phyloP scores from a whole-genome alignment of 139 green algal genomes.

The Tetraselmis striata region DNA sequence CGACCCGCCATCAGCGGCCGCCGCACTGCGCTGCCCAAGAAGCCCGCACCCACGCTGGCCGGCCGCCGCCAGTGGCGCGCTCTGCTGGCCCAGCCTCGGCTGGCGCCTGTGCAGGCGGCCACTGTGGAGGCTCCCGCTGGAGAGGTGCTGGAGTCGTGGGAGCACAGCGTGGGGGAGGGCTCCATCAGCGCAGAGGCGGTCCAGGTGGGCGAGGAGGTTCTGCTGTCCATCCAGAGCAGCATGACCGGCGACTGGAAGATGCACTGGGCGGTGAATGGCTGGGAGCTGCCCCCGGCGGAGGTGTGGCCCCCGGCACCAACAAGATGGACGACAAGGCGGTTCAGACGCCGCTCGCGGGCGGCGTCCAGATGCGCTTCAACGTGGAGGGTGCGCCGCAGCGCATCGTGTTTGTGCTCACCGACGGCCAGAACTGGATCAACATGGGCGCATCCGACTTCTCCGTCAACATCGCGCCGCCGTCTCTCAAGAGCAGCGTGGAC shows the following conservation, averaged over 20 bases:
- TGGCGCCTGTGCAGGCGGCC: neutral
- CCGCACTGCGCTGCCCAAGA: too few species aligned
- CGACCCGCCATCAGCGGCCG: too few species aligned
- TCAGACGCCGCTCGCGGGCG: conserved; percentile 46
- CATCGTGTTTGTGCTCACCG: conserved; percentile 61
- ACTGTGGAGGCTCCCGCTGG: neutral
- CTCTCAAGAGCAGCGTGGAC: conserved; percentile 34
- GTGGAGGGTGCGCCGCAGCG: conserved; percentile 40
- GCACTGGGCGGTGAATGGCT: conserved; percentile 76
- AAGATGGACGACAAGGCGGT: conserved; percentile 47
- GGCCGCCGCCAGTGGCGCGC: too few species aligned
- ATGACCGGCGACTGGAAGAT: conserved; percentile 24
- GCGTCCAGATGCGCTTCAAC: conserved; percentile 23
- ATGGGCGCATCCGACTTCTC: conserved; percentile 49
- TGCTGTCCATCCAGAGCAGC: neutral
- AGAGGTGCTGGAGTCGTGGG: neutral
- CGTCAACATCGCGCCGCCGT: conserved; percentile 49
- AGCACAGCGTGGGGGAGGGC: neutral
- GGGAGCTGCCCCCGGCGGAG: conserved; percentile 38
- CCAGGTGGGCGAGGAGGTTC: neutral
- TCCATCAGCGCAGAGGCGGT: neutral
- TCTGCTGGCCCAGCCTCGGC: too few species aligned
- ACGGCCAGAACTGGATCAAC: conserved; percentile 59
- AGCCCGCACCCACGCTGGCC: too few species aligned
- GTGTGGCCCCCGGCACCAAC: conserved; percentile 24